Percentiles rank a stretch among this genome's conserved stretches.
Evolutionary conservation across 441 rosid genomes (phyloP).

Genomic region (Eutrema salsugineum): DNA sequence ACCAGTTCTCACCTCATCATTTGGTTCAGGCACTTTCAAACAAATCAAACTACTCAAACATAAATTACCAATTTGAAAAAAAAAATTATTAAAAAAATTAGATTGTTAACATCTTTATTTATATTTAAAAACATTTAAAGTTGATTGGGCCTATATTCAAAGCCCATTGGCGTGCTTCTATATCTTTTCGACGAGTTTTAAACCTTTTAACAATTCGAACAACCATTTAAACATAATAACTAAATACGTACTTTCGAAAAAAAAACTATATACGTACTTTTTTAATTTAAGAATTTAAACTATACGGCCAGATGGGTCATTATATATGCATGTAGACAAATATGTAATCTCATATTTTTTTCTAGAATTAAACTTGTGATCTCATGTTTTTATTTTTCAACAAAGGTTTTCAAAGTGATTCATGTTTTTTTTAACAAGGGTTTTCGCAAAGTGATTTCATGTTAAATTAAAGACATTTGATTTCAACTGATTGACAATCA

Average conservation of each 20-base stretch:
- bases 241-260: too few species aligned
- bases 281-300: background rate
- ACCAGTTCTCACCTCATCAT: background rate
- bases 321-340: background rate
- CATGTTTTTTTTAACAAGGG: too few species aligned
- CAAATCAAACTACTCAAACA: too few species aligned
- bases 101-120: background rate
- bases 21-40: background rate
- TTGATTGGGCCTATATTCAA: background rate
- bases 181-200: background rate
- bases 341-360: background rate
- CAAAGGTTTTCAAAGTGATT: too few species aligned
- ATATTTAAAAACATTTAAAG: too few species aligned
- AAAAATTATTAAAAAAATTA: too few species aligned
- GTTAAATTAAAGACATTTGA: background rate
- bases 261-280: too few species aligned
- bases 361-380: too few species aligned
- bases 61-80: too few species aligned
- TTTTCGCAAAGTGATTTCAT: background rate
- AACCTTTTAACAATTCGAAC: background rate
- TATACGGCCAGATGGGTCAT: background rate
- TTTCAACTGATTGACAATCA: slow-evolving; percentile 5
- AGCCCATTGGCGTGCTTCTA: background rate
- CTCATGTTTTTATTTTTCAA: too few species aligned
- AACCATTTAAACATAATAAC: background rate